Evolutionary conservation across 1,284 basidiomycete species (phyloP), one percentile per base, ranked within the genome.

Genomic region (Agroathelia rolfsii): DNA sequence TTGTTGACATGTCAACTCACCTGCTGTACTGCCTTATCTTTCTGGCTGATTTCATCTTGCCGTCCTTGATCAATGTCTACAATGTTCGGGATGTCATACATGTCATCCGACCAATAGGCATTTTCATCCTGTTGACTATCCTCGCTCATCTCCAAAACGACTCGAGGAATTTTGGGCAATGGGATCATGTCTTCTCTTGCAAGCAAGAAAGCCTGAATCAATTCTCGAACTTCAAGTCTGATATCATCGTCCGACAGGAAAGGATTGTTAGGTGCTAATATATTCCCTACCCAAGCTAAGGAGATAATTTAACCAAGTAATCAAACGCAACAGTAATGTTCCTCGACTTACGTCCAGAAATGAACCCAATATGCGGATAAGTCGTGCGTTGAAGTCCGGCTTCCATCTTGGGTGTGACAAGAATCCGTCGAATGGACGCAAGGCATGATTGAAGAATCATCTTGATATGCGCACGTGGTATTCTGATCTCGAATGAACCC

Each of bases 51-150:
- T n/a, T n/a, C n/a, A n/a, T n/a, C n/a, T n/a, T n/a, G n/a, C n/a
- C n/a, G n/a, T n/a, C n/a, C n/a, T n/a, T n/a, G n/a, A n/a, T n/a
- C n/a, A n/a, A n/a, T n/a, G n/a, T n/a, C n/a, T n/a, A n/a, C n/a
- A n/a, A n/a, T n/a, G n/a, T n/a, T n/a, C n/a, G n/a, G n/a, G n/a
- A n/a, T n/a, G n/a, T 30, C 56, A 33, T 41, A 72, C 72, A 48
- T 62, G 53, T 44, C 57, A 58, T 18, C 71, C 45, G 3, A n/a
- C 18, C 65, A 70, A 45, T 72, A 82, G 32, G 71, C 64, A 26
- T 90, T 83, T 48, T 89, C 82, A 44, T 85, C 92, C 41, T 89
- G 86, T 45, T 77, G 64, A 37, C 64, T 64, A 34, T 71, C 59
- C 23, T 52, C 46, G n/a, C n/a, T n/a, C 23, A 41, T 36, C 28